Conservation (phyloP, 192 early-diverging fungal species). For the Mortierella hygrophila region DNA sequence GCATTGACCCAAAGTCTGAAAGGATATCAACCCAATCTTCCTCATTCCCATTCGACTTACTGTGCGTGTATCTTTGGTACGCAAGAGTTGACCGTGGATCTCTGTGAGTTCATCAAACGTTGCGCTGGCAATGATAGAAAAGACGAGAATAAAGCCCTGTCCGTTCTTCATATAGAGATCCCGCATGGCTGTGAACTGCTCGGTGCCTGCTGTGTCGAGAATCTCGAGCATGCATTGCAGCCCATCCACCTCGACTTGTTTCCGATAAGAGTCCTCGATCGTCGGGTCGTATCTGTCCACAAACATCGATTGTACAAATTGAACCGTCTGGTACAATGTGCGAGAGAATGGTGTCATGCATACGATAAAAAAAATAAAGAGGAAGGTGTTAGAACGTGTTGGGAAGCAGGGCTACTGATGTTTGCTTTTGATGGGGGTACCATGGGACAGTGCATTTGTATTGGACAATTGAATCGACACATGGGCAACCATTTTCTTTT, state of each 20-base stretch:
- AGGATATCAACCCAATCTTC: background rate
- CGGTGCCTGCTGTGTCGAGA: conserved; percentile 90
- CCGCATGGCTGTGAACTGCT: conserved; percentile 75
- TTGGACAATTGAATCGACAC: background rate
- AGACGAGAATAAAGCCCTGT: conserved; percentile 90
- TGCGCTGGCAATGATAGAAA: conserved; percentile 78
- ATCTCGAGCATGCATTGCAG: conserved; percentile 89
- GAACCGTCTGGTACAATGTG: conserved; percentile 70
- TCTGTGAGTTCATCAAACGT: conserved; percentile 85
- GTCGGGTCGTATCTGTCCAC: conserved; percentile 96
- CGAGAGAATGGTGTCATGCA: background rate
- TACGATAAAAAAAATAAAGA: background rate
- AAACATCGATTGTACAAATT: conserved; percentile 94
- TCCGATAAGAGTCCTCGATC: conserved; percentile 92
- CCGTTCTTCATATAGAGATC: conserved; percentile 95
- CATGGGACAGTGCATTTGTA: background rate
- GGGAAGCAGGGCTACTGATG: background rate
- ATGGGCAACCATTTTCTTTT: background rate
- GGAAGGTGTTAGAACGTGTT: background rate
- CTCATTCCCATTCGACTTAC: conserved; percentile 48
- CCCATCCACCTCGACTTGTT: conserved; percentile 86
- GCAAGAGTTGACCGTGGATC: conserved; percentile 78
- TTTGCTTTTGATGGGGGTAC: background rate
- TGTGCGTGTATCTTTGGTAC: conserved; percentile 83
- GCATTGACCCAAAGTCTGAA: background rate